These are phyloP conservation scores for Porcisia hertigi DNA, from an alignment of 208 protist species.

Conservation along the genomic window DNA sequence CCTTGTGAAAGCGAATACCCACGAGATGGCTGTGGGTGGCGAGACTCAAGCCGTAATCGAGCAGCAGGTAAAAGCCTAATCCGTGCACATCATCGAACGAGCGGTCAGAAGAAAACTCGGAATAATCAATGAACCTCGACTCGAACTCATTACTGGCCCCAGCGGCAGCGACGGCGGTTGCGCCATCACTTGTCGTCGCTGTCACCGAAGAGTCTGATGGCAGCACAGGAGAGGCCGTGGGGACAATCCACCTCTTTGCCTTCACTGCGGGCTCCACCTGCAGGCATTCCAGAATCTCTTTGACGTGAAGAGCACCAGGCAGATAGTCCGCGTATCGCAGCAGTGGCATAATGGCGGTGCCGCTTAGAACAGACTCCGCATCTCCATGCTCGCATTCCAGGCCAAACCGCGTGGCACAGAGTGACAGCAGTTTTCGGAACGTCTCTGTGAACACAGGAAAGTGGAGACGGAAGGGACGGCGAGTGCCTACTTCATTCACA, in stretches of 20 bases:
- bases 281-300: conserved; percentile 70
- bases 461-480: conserved; percentile 49
- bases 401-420: conserved; percentile 69
- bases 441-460: conserved; percentile 66
- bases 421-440: conserved; percentile 71
- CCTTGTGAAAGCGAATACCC: conserved; percentile 64
- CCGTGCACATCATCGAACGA: conserved; percentile 70
- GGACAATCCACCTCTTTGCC: conserved; percentile 23
- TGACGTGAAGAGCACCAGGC: conserved; percentile 67
- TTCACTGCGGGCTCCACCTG: conserved; percentile 36
- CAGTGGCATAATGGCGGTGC: conserved; percentile 66
- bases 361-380: conserved; percentile 53
- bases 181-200: background rate
- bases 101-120: conserved; percentile 62
- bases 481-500: conserved; percentile 53
- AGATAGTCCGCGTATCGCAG: conserved; percentile 87
- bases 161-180: background rate
- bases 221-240: background rate
- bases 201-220: background rate
- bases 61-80: conserved; percentile 72
- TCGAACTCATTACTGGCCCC: conserved; percentile 47
- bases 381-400: conserved; percentile 53
- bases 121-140: conserved; percentile 80
- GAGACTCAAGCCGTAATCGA: conserved; percentile 74
- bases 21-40: conserved; percentile 83